These are phyloP conservation scores for Stromatinia cepivora DNA, from an alignment of 2,329 filamentous ascomycete genomes.

Conservation along the genomic window DNA sequence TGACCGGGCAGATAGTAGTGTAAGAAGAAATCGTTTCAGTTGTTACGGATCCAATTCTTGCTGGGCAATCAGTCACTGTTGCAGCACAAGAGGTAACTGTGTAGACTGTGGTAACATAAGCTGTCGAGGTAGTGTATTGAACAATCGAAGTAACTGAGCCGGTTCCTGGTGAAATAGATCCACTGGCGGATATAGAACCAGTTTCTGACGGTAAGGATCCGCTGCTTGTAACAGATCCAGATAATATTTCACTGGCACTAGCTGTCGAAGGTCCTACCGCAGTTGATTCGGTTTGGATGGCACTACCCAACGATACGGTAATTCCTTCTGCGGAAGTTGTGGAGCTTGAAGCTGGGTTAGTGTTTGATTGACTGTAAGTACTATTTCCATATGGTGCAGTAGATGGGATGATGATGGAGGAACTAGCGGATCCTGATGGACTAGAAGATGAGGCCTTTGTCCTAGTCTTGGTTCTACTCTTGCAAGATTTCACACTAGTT, in stretches of 20 bases:
- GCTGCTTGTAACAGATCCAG: neutral
- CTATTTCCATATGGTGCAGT: constrained; percentile 18
- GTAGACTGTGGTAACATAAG: constrained; percentile 51
- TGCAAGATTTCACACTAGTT: constrained; percentile 2
- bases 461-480: neutral
- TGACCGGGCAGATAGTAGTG: constrained; percentile 44
- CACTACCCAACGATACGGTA: neutral
- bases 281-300: neutral
- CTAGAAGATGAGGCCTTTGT: constrained; percentile 27
- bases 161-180: neutral
- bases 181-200: neutral
- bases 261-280: neutral
- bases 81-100: constrained; percentile 54
- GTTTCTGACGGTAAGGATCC: constrained; percentile 1
- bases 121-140: constrained; percentile 22
- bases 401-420: neutral
- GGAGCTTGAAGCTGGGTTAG: neutral
- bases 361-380: constrained; percentile 9
- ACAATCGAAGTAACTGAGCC: neutral
- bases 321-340: constrained; percentile 14
- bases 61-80: constrained; percentile 54
- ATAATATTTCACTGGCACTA: neutral
- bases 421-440: constrained; percentile 1
- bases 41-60: constrained; percentile 33
- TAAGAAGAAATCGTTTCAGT: constrained; percentile 44